Conservation (phyloP, 2,329 filamentous ascomycete genomes). For the Colletotrichum musae region DNA sequence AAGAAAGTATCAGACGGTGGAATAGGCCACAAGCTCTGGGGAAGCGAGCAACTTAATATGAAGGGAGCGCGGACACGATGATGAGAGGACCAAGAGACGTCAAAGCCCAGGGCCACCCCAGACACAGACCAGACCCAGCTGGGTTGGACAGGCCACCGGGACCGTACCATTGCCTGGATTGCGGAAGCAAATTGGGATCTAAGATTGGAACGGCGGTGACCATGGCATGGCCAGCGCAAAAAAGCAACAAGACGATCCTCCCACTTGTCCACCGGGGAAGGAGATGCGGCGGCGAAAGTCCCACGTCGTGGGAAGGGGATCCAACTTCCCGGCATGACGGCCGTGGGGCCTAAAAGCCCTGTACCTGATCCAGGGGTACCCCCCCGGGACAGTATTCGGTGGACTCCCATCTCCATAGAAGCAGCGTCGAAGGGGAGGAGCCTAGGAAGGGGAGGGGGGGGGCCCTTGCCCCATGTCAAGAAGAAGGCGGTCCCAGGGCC, state of each 20-base stretch:
- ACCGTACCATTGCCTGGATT: conserved; percentile 39
- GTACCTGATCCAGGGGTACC: conserved; percentile 41
- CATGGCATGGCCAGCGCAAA: conserved; percentile 41
- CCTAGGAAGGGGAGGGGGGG: too few species aligned
- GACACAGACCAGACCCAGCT: conserved; percentile 41
- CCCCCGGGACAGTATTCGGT: conserved; percentile 29
- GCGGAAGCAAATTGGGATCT: conserved; percentile 42
- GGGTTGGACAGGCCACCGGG: conserved; percentile 42
- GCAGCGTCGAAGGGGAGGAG: conserved; percentile 15
- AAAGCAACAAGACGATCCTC: conserved; percentile 44
- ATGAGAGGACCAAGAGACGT: conserved; percentile 42
- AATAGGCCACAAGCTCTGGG: conserved; percentile 33
- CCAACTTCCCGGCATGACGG: conserved; percentile 43
- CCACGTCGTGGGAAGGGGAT: conserved; percentile 39
- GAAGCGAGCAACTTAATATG: conserved; percentile 42
- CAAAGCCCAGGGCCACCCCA: conserved; percentile 42
- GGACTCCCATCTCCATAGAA: conserved; percentile 35
- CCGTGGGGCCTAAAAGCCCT: conserved; percentile 41
- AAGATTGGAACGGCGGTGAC: conserved; percentile 45
- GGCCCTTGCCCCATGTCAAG: conserved; percentile 26
- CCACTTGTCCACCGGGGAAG: conserved; percentile 41
- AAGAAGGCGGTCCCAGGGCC: conserved; percentile 28
- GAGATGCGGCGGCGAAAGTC: conserved; percentile 41
- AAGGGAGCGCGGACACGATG: conserved; percentile 41
- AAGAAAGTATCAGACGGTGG: conserved; percentile 40